Base-by-base conservation (phyloP, 148 eudicot species). In the Rhododendron vialii region DNA sequence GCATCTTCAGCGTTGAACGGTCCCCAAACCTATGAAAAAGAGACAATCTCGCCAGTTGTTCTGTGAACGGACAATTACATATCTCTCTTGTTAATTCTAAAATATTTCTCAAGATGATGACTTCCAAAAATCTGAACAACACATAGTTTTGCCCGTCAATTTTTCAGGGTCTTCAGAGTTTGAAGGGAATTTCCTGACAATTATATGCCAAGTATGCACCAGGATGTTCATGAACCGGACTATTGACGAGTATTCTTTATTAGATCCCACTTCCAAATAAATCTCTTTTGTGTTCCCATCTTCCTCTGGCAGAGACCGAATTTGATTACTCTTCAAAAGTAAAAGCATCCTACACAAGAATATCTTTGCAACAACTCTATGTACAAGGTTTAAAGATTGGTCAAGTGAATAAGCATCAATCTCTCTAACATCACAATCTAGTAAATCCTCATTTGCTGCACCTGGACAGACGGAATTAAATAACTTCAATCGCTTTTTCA, bases 11-110 rank as follows among this genome's bases (percentile, higher is more conserved):
- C 3, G 94, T 93, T 75, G 79, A 80, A 84, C 94, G 90, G 73
- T 95, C 98, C 83, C 90, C 92, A 92, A 98, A 98, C 91, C 98
- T 94, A 86, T 94, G 90, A 73, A 89, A 92, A 88, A 98, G 92
- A 89, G 90, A 88, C 59, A 85, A 83, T 82, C 86, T 94, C 24
- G 86, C 93, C 89, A 98, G 87, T 85, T 93, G 90, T 79, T 93
- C 91, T 47, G 94, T 75, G 84, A 90, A 94, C 61, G 92, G 91
- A 88, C 84, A 84, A 87, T 85, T 88, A 61, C 82, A 89, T 91
- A 92, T 92, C 89, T 88, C 87, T 53, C 51, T 65, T 20, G 88
- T 90, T 90, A 93, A 51, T 63, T 89, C 91, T 90, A 57, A 82
- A 86, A 95, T 89, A 90, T 91, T 88, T 77, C 84, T 85, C 81